Percentiles rank a stretch among this genome's conserved stretches.
These are phyloP conservation scores for Fusarium sp. DNA, from an alignment of 2,329 filamentous ascomycete species.

Conservation along the genomic window DNA sequence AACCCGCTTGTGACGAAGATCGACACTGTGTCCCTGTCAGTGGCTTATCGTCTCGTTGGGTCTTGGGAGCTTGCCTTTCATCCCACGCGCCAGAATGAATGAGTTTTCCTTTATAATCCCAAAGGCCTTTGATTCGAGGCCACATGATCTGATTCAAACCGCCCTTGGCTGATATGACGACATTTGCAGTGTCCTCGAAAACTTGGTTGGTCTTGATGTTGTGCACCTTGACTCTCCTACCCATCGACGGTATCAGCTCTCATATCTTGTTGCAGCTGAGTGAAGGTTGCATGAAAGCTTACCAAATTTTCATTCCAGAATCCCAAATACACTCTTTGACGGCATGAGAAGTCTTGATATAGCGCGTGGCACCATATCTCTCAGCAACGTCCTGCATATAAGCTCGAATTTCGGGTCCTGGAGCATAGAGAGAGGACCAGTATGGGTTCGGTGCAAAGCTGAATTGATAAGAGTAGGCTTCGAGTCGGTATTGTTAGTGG, in stretches of 20 bases:
- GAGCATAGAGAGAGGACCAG: conserved; percentile 19
- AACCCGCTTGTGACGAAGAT: neutral
- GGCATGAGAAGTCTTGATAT: conserved; percentile 8
- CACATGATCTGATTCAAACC: conserved; percentile 4
- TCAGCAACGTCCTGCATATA: conserved; percentile 20
- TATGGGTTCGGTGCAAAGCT: conserved; percentile 13
- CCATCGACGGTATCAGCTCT: neutral
- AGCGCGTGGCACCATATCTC: conserved; percentile 10
- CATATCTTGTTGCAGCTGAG: too few species aligned
- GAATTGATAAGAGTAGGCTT: conserved; percentile 21
- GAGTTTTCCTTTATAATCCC: neutral
- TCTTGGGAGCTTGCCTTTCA: neutral
- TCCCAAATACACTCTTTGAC: conserved; percentile 6
- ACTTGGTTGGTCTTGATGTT: neutral
- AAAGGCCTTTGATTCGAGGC: conserved; percentile 1
- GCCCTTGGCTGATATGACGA: conserved; percentile 6
- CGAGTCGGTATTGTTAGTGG: neutral
- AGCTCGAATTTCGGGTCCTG: conserved; percentile 13
- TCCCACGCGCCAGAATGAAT: conserved; percentile 16
- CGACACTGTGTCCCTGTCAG: neutral
- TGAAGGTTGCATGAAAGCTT: neutral
- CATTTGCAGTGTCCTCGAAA: conserved; percentile 1
- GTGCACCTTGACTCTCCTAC: neutral
- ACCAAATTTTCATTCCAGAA: conserved; percentile 5
- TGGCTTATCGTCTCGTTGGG: neutral